Evolutionary conservation across 495 filamentous ascomycete species (phyloP), one percentile per base, ranked within the genome.

Genomic region (Hypoxylon lenormandii): DNA sequence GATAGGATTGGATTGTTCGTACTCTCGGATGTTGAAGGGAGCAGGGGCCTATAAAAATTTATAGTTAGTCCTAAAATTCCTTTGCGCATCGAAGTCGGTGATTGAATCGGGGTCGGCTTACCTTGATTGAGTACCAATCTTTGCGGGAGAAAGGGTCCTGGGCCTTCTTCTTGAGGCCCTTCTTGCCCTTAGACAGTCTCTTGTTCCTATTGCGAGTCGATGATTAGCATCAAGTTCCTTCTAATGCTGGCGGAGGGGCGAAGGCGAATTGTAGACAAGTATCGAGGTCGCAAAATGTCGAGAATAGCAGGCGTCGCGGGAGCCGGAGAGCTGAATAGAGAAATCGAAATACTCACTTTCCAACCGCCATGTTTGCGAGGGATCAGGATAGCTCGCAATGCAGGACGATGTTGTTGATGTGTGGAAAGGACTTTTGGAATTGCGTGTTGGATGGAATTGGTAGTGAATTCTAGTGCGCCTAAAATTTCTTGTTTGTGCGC

Each of bases 141-240:
- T 98, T 98, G 77, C 94, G 89, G 77, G 93, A 85, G 85, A 98
- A 98, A 73, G 95, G 96, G 80, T 98, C 95, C 79, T 92, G 89
- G 60, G 91, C 89, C 84, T 92, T 94, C 95, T 98, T 98, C 92
- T 98, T 98, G 77, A 98, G 89, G 80, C 95, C 95, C 89, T 98
- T 98, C 92, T 98, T 98, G 86, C 95, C 96, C 87, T 98, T 98
- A 52, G 95, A 98, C 85, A 98, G 88, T 82, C 95, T 91, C 92
- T 98, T 98, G 88, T 98, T 98, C 91, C 96, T 98, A 77, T 82
- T 77, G 40, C 78, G 79, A 77, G 81, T 79, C 77, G 82, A 83
- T 76, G 76, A 80, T 85, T 81, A 84, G 83, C 76, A 51, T 72
- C 71, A 50, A 45, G 53, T 65, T 69, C 64, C 61, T 58, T 64